Percentiles rank a stretch among this genome's conserved stretches.
Evolutionary conservation across 805 yeast species (phyloP).

Genomic region (Wickerhamomyces ciferrii): DNA sequence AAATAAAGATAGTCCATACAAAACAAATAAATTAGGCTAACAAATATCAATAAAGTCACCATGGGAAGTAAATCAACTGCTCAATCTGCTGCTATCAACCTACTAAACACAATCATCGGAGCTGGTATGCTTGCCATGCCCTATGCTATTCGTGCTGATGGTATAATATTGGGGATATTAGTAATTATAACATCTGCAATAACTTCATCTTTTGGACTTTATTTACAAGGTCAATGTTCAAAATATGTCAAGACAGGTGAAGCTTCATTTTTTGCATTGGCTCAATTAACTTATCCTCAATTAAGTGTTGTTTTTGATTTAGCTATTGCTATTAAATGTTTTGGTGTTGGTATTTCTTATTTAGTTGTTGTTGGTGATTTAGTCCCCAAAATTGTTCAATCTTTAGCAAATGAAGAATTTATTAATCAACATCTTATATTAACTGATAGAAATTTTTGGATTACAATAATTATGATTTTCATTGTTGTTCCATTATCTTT

Average conservation of each 20-base stretch:
- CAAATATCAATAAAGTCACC: not conserved
- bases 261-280: constrained; percentile 60
- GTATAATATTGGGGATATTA: constrained; percentile 51
- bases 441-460: constrained; percentile 52
- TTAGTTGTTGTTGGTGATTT: constrained; percentile 67
- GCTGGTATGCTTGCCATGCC: constrained; percentile 75
- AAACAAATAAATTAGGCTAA: no score
- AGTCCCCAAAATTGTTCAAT: constrained; percentile 52
- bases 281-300: constrained; percentile 56
- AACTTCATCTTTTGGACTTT: constrained; percentile 64
- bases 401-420: constrained; percentile 16
- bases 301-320: constrained; percentile 57
- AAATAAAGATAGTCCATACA: no score
- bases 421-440: constrained; percentile 19
- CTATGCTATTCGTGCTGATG: constrained; percentile 62
- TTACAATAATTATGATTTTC: constrained; percentile 45
- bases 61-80: constrained; percentile 28
- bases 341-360: constrained; percentile 66
- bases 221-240: constrained; percentile 55
- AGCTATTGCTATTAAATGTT: constrained; percentile 67
- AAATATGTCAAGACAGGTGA: constrained; percentile 46
- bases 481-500: constrained; percentile 54
- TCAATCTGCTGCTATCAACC: constrained; percentile 44
- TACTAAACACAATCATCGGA: constrained; percentile 52
- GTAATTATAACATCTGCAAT: constrained; percentile 59